A percentile compares a stretch with the other conserved stretches of the same genome.
Evolutionary conservation across 2,329 filamentous ascomycete genomes (phyloP).

Genomic region (Epichloe aotearoae): DNA sequence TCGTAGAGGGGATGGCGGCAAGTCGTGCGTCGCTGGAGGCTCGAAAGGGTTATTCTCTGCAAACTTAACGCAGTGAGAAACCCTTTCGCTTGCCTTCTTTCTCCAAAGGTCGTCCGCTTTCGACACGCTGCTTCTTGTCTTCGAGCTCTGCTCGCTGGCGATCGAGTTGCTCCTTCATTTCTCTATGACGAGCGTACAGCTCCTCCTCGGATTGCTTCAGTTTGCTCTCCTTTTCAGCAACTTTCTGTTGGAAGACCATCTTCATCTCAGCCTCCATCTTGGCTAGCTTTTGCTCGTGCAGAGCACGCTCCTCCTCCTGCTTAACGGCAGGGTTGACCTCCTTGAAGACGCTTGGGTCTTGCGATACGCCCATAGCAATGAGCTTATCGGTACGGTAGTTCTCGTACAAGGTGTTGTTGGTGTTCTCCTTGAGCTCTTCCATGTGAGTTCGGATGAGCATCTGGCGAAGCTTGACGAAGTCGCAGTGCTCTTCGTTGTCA

Average conservation of each 20-base stretch:
- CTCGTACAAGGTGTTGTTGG: constrained; percentile 97
- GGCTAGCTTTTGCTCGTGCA: constrained; percentile 98
- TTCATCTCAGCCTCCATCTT: constrained; percentile 99
- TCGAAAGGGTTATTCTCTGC: constrained; percentile 1
- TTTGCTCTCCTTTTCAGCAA: constrained; percentile 98
- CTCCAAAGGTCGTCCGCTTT: constrained; percentile 90
- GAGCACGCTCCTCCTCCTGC: constrained; percentile 95
- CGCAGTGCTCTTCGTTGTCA: constrained; percentile 99
- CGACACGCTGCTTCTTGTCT: constrained; percentile 93
- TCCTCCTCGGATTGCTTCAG: constrained; percentile 99
- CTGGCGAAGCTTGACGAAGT: constrained; percentile 98
- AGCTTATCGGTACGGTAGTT: constrained; percentile 99
- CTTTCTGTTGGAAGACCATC: constrained; percentile 99
- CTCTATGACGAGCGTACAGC: constrained; percentile 90
- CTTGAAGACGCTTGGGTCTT: constrained; percentile 99
- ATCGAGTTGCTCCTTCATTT: constrained; percentile 99
- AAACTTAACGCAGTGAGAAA: constrained; percentile 86
- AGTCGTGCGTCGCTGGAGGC: constrained; percentile 3
- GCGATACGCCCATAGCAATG: constrained; percentile 92
- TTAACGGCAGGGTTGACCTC: constrained; percentile 99
- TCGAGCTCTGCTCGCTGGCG: constrained; percentile 89
- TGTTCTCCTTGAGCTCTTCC: constrained; percentile 99
- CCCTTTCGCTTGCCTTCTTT: constrained; percentile 99
- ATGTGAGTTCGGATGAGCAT: constrained; percentile 99
- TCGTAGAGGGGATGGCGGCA: constrained; percentile 23